These are phyloP conservation scores for Marasmius sp. DNA, from an alignment of 1,284 basidiomycete genomes.

Conservation along the genomic window DNA sequence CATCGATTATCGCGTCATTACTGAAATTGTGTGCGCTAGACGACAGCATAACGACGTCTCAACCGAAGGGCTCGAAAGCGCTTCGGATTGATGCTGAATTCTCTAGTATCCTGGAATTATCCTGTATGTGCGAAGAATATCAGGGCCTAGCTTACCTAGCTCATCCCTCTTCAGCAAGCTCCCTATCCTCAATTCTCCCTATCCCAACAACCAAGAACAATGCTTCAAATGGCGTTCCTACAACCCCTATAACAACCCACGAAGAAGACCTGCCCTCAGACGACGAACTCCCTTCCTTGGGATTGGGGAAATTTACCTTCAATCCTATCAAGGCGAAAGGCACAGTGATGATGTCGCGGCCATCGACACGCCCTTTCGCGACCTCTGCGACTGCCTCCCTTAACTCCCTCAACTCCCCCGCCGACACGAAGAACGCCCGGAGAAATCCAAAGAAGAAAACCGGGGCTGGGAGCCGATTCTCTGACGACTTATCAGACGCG, in stretches of 20 bases:
- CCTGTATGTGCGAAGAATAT: neutral
- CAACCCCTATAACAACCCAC: neutral
- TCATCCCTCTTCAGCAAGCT: neutral
- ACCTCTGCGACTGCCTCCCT: neutral
- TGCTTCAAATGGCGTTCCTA: neutral
- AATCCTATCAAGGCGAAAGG: conserved; percentile 8
- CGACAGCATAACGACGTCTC: neutral
- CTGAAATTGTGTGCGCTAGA: neutral
- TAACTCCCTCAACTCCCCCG: neutral
- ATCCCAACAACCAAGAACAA: neutral
- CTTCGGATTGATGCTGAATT: neutral
- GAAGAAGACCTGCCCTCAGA: conserved; percentile 5
- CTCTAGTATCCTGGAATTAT: neutral
- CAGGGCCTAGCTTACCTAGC: neutral
- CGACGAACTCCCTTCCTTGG: conserved; percentile 4
- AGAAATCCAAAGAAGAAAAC: conserved; percentile 16
- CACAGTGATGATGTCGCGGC: conserved; percentile 6
- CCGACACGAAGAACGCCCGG: neutral
- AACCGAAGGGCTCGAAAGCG: neutral
- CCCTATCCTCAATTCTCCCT: neutral
- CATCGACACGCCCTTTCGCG: conserved; percentile 5
- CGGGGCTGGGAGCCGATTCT: conserved; percentile 21
- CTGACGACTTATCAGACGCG: conserved; percentile 39
- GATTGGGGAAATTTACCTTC: conserved; percentile 36
- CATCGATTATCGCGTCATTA: neutral